Evolutionary conservation across 2,329 filamentous ascomycete species (phyloP).

Genomic region (Fusarium proliferatum): DNA sequence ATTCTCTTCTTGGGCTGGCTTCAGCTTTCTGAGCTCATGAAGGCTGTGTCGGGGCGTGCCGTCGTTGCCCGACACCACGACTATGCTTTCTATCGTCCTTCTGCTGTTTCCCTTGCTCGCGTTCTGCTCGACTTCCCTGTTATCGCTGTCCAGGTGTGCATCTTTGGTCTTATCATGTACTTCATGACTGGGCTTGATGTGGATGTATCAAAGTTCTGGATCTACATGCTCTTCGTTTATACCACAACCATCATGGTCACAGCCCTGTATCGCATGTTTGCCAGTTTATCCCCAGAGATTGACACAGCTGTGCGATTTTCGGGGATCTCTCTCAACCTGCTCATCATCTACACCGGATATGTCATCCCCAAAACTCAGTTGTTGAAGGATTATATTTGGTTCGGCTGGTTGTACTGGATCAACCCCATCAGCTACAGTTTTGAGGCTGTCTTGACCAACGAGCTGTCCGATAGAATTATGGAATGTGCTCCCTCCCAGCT

Average conservation of each 20-base stretch:
- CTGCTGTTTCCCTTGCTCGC: conserved; percentile 65
- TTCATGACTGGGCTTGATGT: conserved; percentile 79
- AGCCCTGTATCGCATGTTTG: conserved; percentile 64
- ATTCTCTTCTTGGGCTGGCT: conserved; percentile 70
- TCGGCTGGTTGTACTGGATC: conserved; percentile 72
- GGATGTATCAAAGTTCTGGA: conserved; percentile 73
- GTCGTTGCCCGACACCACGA: conserved; percentile 63
- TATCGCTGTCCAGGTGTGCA: conserved; percentile 70
- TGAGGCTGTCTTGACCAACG: conserved; percentile 68
- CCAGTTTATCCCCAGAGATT: conserved; percentile 66
- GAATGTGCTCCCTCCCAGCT: conserved; percentile 57
- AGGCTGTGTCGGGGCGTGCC: conserved; percentile 76
- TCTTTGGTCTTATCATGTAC: conserved; percentile 79
- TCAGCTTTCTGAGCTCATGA: conserved; percentile 81
- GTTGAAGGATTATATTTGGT: conserved; percentile 72
- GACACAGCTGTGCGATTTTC: conserved; percentile 71
- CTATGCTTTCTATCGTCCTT: conserved; percentile 64
- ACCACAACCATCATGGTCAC: conserved; percentile 65
- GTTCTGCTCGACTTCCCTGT: conserved; percentile 68
- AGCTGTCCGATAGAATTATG: conserved; percentile 65
- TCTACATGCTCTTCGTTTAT: conserved; percentile 71
- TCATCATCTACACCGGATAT: conserved; percentile 75
- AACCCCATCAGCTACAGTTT: conserved; percentile 75
- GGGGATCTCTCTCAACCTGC: conserved; percentile 66
- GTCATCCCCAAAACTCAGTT: conserved; percentile 67